Percentiles rank a stretch among this genome's conserved stretches.
Conservation (phyloP, 768 basidiomycete species). For the Mycena floridula region DNA sequence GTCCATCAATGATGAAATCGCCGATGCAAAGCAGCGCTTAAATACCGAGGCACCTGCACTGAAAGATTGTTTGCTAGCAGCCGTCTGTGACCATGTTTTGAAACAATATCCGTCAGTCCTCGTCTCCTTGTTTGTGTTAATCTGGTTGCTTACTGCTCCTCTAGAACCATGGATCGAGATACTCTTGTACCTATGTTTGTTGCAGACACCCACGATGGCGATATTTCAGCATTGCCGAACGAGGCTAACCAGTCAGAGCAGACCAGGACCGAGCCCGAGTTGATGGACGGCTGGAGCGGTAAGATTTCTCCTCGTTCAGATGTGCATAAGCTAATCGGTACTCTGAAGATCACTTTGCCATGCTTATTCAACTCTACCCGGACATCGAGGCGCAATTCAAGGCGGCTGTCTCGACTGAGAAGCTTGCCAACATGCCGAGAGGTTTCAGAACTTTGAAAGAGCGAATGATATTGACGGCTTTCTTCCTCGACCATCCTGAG, state of each 20-base stretch:
- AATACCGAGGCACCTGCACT: constrained; percentile 4
- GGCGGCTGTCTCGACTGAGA: neutral
- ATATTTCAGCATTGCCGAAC: neutral
- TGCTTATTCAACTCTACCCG: neutral
- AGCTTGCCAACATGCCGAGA: neutral
- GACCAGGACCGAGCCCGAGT: neutral
- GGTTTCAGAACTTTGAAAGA: constrained; percentile 11
- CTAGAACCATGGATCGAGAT: constrained; percentile 4
- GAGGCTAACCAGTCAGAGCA: too few relatives aligned
- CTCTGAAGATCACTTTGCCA: neutral
- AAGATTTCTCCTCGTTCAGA: neutral
- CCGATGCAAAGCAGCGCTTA: constrained; percentile 6
- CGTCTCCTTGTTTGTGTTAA: too few relatives aligned
- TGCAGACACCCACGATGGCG: neutral
- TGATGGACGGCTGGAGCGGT: neutral
- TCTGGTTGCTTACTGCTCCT: too few relatives aligned
- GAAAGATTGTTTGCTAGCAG: constrained; percentile 16
- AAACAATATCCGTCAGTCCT: neutral
- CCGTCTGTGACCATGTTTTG: constrained; percentile 12
- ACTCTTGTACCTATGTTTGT: too few relatives aligned
- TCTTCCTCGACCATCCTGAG: too few relatives aligned
- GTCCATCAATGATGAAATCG: constrained; percentile 6
- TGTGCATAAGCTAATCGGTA: neutral
- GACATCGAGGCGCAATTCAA: neutral
- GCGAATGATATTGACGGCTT: constrained; percentile 7